Base-by-base conservation (phyloP, 768 basidiomycete species). In the Wakefieldia striispora region DNA sequence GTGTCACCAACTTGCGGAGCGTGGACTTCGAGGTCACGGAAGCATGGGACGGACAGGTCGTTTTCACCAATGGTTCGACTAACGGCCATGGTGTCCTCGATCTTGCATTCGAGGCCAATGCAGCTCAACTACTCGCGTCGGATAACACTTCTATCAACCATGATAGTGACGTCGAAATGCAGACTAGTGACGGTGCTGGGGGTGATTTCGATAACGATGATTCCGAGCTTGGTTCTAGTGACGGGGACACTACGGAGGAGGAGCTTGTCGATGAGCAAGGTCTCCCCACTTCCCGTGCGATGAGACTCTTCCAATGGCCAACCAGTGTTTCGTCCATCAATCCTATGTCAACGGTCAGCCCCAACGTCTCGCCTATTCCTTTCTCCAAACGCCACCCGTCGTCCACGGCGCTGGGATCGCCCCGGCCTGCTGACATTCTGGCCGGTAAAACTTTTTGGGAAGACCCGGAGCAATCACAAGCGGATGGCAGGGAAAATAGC, bases 221-320 rank as follows among this genome's bases (percentile, higher is more conserved):
- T 23, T 72, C 80, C 46, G 73, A 74, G 49, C 70, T 79, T 49
- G 78, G 72, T 40, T 80, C 76, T 34, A 78, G 72, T 48, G 84
- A 81, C 6, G 86, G 88, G 1, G 86, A 90, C 54, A 88, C 88
- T 4, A 91, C 90, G 2, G 89, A 91, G 61, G 86, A 89, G 54
- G 88, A 92, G 53, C 81, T 91, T 43, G 83, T 91, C n/a, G 87
- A 85, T 46, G 78, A 81, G 9, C 78, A 82, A 51, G 82, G 84
- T 47, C 72, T 88, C 6, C 86, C 83, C 23, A 91, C 88, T 48
- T 80, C 81, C n/a, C 81, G 81, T 47, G 86, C 86, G 20, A 86
- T 89, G 81, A 72, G 75, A 51, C 72, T 87, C 39, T 87, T 89
- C 72, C 79, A 73, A 58, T 78, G 83, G 55, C 89, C 88, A 8